Percentiles rank a stretch among this genome's conserved stretches.
These are phyloP conservation scores for Ceriops tagal DNA, from an alignment of 345 rosid species.

Conservation along the genomic window DNA sequence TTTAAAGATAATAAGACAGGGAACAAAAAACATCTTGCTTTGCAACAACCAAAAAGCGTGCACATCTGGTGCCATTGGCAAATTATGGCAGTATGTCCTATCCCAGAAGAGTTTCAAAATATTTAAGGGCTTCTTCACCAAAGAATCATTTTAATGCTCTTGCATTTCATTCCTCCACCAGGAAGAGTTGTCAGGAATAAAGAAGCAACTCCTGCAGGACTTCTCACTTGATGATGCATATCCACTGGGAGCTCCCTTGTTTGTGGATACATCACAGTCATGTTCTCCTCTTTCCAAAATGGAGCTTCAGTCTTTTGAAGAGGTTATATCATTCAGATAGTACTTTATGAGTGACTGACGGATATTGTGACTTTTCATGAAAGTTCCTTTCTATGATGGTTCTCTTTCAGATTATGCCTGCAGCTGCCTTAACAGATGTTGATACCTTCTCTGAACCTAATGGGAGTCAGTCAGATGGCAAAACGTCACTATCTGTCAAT, in stretches of 20 bases:
- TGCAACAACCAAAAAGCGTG: too few species aligned
- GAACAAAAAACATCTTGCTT: not conserved
- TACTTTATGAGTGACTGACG: not conserved
- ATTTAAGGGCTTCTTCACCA: not conserved
- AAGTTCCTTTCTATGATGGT: slow-evolving; percentile 17
- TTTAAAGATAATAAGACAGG: not conserved
- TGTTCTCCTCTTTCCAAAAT: slow-evolving; percentile 66
- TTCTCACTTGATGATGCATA: slow-evolving; percentile 81
- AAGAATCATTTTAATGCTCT: slow-evolving; percentile 8
- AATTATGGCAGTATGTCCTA: too few species aligned
- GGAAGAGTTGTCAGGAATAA: slow-evolving; percentile 64
- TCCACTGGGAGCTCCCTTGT: slow-evolving; percentile 69
- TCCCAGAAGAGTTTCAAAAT: too few species aligned
- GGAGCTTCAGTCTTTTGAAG: slow-evolving; percentile 60
- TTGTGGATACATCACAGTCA: slow-evolving; percentile 75
- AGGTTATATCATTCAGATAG: slow-evolving; percentile 40
- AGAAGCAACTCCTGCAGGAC: slow-evolving; percentile 53
- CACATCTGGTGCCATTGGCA: too few species aligned
- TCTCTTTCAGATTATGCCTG: slow-evolving; percentile 56
- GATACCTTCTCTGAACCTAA: slow-evolving; percentile 58
- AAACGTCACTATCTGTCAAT: slow-evolving; percentile 54
- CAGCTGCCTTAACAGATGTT: slow-evolving; percentile 59
- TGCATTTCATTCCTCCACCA: slow-evolving; percentile 28
- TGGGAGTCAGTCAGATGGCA: slow-evolving; percentile 80
- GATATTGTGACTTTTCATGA: not conserved